Base-by-base conservation (phyloP, 805 yeast species). In the Wickerhamiella kazuoi region DNA sequence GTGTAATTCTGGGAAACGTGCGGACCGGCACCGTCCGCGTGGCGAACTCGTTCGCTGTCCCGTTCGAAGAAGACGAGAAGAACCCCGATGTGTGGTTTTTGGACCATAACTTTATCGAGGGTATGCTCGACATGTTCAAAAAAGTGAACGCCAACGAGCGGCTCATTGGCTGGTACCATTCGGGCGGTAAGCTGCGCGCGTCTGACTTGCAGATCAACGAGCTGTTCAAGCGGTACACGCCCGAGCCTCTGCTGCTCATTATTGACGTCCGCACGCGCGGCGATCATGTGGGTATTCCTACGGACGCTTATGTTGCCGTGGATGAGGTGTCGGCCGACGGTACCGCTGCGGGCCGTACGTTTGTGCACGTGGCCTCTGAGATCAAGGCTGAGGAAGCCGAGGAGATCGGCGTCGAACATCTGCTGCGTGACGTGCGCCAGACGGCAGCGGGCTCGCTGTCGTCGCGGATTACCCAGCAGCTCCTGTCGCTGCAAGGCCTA, bases 331-430 rank as follows among this genome's bases (percentile, higher is more conserved):
- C 84, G 55, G 93, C 84, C 52, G 97, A 90, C 59, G 98, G 98
- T 17, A 73, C 94, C 1, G 74, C 86, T 3, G 80, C 94, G 7
- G 94, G 83, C 54, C 78, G 79, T 61, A 84, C 96, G 3, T 90
- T 90, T 62, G 72, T 81, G 35, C 98, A 90, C 59, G 74, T 87
- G 23, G 95, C 97, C 9, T 81, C 95, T 13, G 67, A 72, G 21
- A 83, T 93, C 46, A 87, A 81, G 56, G 99, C 99, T 3, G 98
- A 90, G 56, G 99, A 90, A 57, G 98, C 98, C 8, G 99, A 90
- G 61, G 99, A 90, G 61, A 90, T 90, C 49, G 99, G 98, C 45
- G 99, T 90, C 13, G 99, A 90, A 59, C 99, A 90, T 57, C 62
- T 90, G 44, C 62, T 90, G 44, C 76, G 97, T 54, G 98, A 90